A percentile compares a stretch with the other conserved stretches of the same genome.
These are phyloP conservation scores for Malus hybrid DNA, from an alignment of 331 rosid genomes.

Conservation along the genomic window DNA sequence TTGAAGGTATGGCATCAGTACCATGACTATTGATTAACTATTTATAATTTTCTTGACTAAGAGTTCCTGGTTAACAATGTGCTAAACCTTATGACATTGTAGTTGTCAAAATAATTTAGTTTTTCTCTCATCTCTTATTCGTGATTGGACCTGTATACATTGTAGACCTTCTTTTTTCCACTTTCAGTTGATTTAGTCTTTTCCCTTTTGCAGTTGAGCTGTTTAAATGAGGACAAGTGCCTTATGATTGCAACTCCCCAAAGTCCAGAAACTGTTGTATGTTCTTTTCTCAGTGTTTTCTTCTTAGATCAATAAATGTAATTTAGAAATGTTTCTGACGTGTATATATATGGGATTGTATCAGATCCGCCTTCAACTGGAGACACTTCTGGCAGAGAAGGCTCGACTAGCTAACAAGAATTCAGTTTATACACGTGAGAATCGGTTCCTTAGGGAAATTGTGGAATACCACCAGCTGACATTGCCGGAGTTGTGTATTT, in stretches of 20 bases:
- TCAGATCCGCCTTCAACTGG: constrained; percentile 85
- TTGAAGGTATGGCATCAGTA: constrained; percentile 47
- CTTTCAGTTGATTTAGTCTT: not conserved
- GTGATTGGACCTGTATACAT: not conserved
- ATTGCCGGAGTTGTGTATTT: constrained; percentile 88
- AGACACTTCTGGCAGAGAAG: constrained; percentile 92
- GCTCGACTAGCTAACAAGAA: constrained; percentile 81
- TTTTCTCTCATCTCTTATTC: not conserved
- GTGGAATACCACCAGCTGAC: constrained; percentile 96
- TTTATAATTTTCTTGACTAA: constrained; percentile 4
- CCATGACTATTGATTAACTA: not conserved
- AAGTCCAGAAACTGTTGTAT: constrained; percentile 42
- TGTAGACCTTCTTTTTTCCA: not conserved
- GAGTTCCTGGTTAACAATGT: not conserved
- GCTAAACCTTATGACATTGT: not conserved
- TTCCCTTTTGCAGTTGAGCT: constrained; percentile 52
- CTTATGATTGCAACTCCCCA: constrained; percentile 50
- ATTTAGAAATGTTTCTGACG: not conserved
- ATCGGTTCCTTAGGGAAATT: constrained; percentile 90
- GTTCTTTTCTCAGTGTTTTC: constrained; percentile 17
- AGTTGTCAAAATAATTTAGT: not conserved
- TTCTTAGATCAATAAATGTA: not conserved
- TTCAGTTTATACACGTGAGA: constrained; percentile 79
- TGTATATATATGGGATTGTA: not conserved
- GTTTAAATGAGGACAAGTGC: constrained; percentile 59